phyloP scores from a whole-genome alignment of 164 flowering plant species.

The Magnolia officinalis region DNA sequence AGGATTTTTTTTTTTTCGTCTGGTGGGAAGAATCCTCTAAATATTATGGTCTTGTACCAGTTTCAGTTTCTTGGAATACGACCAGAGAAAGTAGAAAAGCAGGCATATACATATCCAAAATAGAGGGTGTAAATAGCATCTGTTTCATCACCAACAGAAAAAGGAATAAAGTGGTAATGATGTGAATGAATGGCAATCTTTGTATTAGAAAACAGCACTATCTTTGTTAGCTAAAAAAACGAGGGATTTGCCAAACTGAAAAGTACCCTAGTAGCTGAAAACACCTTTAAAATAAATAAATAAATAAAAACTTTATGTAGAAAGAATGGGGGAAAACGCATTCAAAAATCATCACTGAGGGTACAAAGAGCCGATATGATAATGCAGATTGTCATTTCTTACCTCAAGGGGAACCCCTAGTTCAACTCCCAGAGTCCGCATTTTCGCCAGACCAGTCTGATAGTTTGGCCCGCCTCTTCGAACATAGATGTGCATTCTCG shows the following conservation, averaged over 20 bases:
- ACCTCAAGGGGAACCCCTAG: conserved; percentile 88
- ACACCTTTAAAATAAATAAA: neutral
- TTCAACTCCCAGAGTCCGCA: conserved; percentile 85
- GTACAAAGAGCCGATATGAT: too few species aligned
- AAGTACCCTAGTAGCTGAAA: neutral
- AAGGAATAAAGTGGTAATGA: neutral
- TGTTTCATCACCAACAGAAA: too few species aligned
- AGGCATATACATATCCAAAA: too few species aligned
- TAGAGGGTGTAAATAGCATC: too few species aligned
- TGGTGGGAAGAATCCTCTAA: too few species aligned
- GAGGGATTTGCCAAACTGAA: neutral
- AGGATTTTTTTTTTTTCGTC: too few species aligned
- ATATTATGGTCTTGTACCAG: too few species aligned
- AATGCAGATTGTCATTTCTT: neutral
- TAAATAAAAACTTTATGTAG: too few species aligned
- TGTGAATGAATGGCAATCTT: neutral
- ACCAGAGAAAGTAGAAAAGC: too few species aligned
- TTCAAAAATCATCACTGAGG: too few species aligned
- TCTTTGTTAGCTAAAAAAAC: too few species aligned
- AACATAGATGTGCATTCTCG: conserved; percentile 86
- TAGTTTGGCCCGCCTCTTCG: conserved; percentile 97
- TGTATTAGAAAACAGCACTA: neutral
- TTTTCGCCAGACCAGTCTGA: conserved; percentile 78
- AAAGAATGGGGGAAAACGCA: neutral
- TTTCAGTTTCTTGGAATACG: too few species aligned